Percentiles rank a stretch among this genome's conserved stretches.
phyloP scores from a whole-genome alignment of 208 protist species.

The Leishmania turanica region DNA sequence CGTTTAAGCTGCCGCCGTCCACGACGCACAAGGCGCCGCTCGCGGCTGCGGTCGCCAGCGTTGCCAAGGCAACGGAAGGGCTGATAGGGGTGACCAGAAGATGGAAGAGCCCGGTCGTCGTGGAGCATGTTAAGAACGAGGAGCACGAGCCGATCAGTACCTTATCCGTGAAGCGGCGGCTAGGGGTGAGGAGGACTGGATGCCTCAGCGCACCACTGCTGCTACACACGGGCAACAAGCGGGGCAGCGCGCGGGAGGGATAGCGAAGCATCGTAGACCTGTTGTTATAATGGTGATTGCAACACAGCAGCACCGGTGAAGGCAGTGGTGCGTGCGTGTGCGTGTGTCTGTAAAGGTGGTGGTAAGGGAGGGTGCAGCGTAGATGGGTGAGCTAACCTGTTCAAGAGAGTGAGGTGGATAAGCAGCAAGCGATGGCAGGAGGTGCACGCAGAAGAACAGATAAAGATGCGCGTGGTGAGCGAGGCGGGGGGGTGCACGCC shows the following conservation, averaged over 20 bases:
- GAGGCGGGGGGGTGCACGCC: too few species aligned
- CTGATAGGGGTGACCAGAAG: conserved; percentile 83
- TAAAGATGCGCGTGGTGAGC: neutral
- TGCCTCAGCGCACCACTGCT: neutral
- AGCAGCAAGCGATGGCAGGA: neutral
- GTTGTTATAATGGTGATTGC: neutral
- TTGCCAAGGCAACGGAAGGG: conserved; percentile 56
- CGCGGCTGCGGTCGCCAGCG: conserved; percentile 62
- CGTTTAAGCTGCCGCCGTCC: conserved; percentile 74
- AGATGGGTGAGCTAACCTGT: neutral
- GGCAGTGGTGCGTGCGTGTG: neutral
- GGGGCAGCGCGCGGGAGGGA: conserved; percentile 16
- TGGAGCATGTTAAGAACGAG: conserved; percentile 59
- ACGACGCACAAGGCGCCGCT: conserved; percentile 74
- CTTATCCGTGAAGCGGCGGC: conserved; percentile 77
- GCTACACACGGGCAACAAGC: conserved; percentile 3
- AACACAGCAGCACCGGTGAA: neutral
- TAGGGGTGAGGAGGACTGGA: conserved; percentile 5
- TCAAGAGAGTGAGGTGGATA: neutral
- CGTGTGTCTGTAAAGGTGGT: neutral
- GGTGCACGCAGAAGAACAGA: neutral
- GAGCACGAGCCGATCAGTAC: conserved; percentile 70
- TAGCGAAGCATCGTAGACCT: conserved; percentile 19
- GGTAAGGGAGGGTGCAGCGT: neutral
- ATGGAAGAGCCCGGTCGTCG: conserved; percentile 80